phyloP scores from a whole-genome alignment of 768 basidiomycete genomes.

The Kwoniella newhampshirensis region DNA sequence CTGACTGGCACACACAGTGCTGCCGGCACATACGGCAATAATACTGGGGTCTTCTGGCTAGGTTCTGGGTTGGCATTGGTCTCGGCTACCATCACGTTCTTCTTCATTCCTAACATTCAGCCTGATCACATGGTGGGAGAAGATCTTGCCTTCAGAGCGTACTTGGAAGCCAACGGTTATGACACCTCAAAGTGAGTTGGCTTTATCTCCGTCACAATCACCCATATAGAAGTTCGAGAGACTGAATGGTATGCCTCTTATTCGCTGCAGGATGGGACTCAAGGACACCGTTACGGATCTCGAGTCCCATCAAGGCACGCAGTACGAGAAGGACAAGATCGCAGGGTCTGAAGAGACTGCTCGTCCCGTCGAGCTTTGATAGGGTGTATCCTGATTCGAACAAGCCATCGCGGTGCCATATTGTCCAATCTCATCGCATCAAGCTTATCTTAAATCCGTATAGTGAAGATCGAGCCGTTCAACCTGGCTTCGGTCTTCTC shows the following conservation, averaged over 20 bases:
- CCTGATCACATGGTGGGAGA: conserved; percentile 78
- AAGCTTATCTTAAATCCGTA: too few relatives aligned
- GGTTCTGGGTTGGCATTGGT: conserved; percentile 67
- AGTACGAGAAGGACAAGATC: conserved; percentile 9
- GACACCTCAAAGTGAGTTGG: conserved; percentile 61
- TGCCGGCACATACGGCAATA: conserved; percentile 58
- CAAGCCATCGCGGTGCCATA: too few relatives aligned
- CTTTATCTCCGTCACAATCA: background rate
- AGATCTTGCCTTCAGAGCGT: conserved; percentile 74
- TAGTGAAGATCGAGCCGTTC: too few relatives aligned
- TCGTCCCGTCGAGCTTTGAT: conserved; percentile 1
- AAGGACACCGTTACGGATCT: conserved; percentile 17
- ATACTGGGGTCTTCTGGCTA: conserved; percentile 58
- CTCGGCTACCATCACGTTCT: conserved; percentile 69
- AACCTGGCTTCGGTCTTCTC: too few relatives aligned
- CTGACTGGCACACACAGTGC: too few relatives aligned
- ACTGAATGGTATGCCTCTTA: background rate
- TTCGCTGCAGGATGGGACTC: conserved; percentile 17
- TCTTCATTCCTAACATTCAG: conserved; percentile 71
- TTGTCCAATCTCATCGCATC: too few relatives aligned
- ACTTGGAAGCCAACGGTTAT: conserved; percentile 74
- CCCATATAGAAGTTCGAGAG: background rate
- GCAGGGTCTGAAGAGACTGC: conserved; percentile 1
- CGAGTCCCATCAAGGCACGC: conserved; percentile 7
- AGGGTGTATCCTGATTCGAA: too few relatives aligned